Evolutionary conservation across 2,329 filamentous ascomycete genomes (phyloP).

Genomic region (Penicillium sp.): DNA sequence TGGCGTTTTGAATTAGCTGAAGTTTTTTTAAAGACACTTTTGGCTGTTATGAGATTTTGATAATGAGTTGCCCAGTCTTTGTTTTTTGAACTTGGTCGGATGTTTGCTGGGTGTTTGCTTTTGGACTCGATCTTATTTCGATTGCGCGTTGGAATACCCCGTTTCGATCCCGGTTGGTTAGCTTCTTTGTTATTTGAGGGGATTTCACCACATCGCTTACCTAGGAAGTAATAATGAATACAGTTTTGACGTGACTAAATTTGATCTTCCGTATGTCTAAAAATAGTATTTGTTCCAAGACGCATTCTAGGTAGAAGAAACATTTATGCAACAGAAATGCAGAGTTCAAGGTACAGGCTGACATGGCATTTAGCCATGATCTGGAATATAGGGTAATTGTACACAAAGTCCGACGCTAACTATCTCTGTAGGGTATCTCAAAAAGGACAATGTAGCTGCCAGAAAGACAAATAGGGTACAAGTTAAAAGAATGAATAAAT

Average conservation of each 20-base stretch:
- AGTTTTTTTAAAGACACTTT: not conserved
- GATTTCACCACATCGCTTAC: not conserved
- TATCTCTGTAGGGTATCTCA: conserved; percentile 9
- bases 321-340: not conserved
- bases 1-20: conserved; percentile 29
- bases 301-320: not conserved
- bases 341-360: not conserved
- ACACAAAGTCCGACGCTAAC: conserved; percentile 1
- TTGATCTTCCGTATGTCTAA: not conserved
- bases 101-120: not conserved
- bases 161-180: not conserved
- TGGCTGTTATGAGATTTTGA: not conserved
- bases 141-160: conserved; percentile 3
- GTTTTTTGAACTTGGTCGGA: not conserved
- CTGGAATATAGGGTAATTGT: not conserved
- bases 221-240: conserved; percentile 2
- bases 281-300: not conserved
- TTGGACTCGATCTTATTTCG: not conserved
- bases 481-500: conserved; percentile 6
- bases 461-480: conserved; percentile 12
- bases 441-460: conserved; percentile 13
- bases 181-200: not conserved
- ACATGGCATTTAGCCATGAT: not conserved
- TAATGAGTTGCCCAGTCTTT: not conserved
- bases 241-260: not conserved